Base-by-base conservation (phyloP, 192 early-diverging fungal genomes). In the Podila horticola region DNA sequence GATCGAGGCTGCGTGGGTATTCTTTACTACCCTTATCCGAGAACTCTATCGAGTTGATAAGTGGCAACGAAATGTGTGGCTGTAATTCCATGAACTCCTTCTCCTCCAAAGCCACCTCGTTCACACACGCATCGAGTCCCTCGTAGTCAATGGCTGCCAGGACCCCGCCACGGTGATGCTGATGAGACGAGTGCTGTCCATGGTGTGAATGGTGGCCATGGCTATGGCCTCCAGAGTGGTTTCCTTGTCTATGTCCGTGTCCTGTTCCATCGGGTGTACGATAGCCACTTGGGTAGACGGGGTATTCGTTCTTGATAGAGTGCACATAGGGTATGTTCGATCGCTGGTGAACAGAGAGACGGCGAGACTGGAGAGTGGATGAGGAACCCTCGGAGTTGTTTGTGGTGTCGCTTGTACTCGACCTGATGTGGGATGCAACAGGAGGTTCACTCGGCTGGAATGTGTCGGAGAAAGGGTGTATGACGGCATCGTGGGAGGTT, bases 71-170 rank as follows among this genome's bases (percentile, higher is more conserved):
- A 45, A 45, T 13, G 1, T 45, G 41, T 45, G 11, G 41, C 41
- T 45, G 41, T 12, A 13, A 4, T 36, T 36, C 41, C 12, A 45
- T 13, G 15, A 45, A 45, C 1, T 45, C 41, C 13, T 45, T 49
- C 48, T 66, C 67, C 26, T 61, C 51, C 58, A 68, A 29, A 11
- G 61, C 62, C 33, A 73, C 65, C 11, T 79, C 75, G 5, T 36
- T 33, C 3, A 85, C 15, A 65, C 64, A 67, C 9, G 73, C 69
- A 22, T 85, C 81, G 30, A 85, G 72, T 9, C 75, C 75, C 26
- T 74, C 84, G n/a, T 79, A 85, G 63, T 85, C 84, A 29, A 85
- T 71, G 3, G 52, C 48, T 63, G 71, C 68, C 34, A n/a, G 67
- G 52, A 64, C 36, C 3, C 34, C 28, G 1, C 59, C 59, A 61